Evolutionary conservation across 306 rosid species (phyloP).

Genomic region (Cicer pinnatifidum): DNA sequence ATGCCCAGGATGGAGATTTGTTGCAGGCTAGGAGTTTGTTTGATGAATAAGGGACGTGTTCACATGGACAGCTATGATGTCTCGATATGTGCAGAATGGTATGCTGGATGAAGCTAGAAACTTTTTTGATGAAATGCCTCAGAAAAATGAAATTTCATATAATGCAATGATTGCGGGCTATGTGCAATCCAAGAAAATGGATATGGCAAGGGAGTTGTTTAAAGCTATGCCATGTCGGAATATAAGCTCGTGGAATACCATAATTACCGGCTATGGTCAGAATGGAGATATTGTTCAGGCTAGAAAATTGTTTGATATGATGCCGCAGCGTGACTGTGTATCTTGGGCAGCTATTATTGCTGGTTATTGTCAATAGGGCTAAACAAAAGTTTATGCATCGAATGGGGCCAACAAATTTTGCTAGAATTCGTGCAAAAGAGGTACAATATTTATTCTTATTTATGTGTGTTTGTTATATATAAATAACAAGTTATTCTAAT

Average conservation of each 20-base stretch:
- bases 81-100: slow-evolving; percentile 81
- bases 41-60: slow-evolving; percentile 63
- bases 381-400: too few relatives aligned
- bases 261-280: slow-evolving; percentile 80
- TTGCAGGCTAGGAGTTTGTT: slow-evolving; percentile 69
- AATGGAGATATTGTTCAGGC: slow-evolving; percentile 62
- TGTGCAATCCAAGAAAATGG: slow-evolving; percentile 70
- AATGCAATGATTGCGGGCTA: slow-evolving; percentile 83
- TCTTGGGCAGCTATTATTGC: slow-evolving; percentile 88
- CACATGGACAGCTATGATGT: slow-evolving; percentile 80
- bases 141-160: slow-evolving; percentile 68
- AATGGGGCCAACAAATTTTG: too few relatives aligned
- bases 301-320: slow-evolving; percentile 65
- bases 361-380: too few relatives aligned
- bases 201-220: slow-evolving; percentile 65
- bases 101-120: slow-evolving; percentile 68
- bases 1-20: slow-evolving; percentile 69
- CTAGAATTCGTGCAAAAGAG: too few relatives aligned
- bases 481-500: too few relatives aligned
- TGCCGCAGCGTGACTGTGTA: slow-evolving; percentile 76
- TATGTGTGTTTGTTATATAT: too few relatives aligned
- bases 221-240: slow-evolving; percentile 75
- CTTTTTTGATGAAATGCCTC: slow-evolving; percentile 65
- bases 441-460: too few relatives aligned
- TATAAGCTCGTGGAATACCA: slow-evolving; percentile 81